phyloP scores from a whole-genome alignment of 2,329 filamentous ascomycete genomes.

The Pleurostoma richardsiae region DNA sequence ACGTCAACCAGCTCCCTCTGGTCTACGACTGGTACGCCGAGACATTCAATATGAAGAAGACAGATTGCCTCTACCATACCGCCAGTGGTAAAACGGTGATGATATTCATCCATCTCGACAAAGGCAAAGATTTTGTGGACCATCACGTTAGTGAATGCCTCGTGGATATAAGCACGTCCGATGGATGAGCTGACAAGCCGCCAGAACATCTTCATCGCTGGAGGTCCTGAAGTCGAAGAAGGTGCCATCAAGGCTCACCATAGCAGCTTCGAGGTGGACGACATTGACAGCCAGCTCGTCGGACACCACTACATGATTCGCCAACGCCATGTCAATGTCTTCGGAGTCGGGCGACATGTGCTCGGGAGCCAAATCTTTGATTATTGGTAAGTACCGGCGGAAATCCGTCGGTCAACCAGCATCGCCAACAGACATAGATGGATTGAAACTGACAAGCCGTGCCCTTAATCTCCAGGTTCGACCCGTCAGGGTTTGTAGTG shows the following conservation, averaged over 20 bases:
- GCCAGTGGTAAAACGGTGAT: background rate
- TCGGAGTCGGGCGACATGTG: background rate
- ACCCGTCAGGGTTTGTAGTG: conserved; percentile 2
- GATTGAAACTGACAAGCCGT: no score
- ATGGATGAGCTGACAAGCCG: background rate
- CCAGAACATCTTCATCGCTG: conserved; percentile 1
- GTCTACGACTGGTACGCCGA: background rate
- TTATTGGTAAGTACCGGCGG: background rate
- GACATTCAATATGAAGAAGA: conserved; percentile 2
- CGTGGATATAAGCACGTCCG: no score
- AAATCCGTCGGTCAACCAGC: no score
- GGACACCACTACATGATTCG: background rate
- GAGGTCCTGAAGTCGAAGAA: background rate
- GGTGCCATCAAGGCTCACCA: conserved; percentile 1
- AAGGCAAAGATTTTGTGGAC: conserved; percentile 1
- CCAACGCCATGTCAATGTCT: background rate
- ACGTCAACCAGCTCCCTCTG: background rate
- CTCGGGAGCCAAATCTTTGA: conserved; percentile 2
- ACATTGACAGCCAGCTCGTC: conserved; percentile 1
- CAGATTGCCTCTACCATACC: background rate
- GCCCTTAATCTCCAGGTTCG: background rate
- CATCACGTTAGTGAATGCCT: background rate
- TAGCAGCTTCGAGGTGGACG: conserved; percentile 1
- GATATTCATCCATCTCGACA: conserved; percentile 2
- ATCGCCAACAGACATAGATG: no score